Base-by-base conservation (phyloP, 306 rosid species). In the Cucumis hystrix region DNA sequence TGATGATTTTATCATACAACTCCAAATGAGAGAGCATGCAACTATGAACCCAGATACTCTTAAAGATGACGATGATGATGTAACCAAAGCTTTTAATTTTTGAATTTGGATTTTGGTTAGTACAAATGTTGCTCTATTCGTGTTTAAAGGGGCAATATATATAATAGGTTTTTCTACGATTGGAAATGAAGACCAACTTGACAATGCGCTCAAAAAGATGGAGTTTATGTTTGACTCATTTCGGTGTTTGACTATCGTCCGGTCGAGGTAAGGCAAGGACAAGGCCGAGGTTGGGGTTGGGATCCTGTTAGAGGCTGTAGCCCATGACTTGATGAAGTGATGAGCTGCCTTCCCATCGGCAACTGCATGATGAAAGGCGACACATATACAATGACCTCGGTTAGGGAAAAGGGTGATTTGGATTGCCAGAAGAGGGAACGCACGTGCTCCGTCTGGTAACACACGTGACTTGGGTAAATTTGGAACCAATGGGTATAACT, bases 301-400 rank as follows among this genome's bases (percentile, higher is more conserved):
- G 51, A 1, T 7, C 8, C 33, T 10, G 60, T 35, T 10, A 35
- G 6, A 10, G 13, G 33, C 37, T 54, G 0, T n/a, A 77, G 84
- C 79, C 86, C 89, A 86, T 0, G 84, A 84, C 56, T 80, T 86
- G 35, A 79, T 45, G 81, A 86, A 86, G 12, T 79, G 84, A 15
- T 66, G 77, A 30, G 49, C 39, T 0, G 84, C 54, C 35, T 30
- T 20, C 18, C 87, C 89, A 30, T 86, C 87, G 10, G 82, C 80
- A 10, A 37, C 85, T n/a, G 73, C 70, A 43, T 86, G 87, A 23
- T 25, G n/a, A 58, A 74, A 81, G 0, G 71, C n/a, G 8, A 82
- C 64, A n/a, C 79, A 78, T 8, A 84, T 12, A 14, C 71, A 80
- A 9, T 79, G 30, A 8, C 86, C 82, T 1, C 45, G 40, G 18